phyloP scores from a whole-genome alignment of 2,329 filamentous ascomycete species.

The Phaeomoniella chlamydospora region DNA sequence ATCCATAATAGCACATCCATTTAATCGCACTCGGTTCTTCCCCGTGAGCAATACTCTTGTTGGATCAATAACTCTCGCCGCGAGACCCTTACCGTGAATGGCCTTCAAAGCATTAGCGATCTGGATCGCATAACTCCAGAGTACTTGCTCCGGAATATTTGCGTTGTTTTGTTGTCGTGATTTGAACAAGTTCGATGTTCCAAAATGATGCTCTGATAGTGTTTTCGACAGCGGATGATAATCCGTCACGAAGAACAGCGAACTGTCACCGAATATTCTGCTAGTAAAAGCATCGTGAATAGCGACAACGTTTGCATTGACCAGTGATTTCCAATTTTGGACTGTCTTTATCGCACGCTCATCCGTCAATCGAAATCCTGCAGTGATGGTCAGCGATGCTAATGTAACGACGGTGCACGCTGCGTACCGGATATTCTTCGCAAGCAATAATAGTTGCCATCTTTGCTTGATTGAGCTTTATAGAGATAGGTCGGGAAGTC shows the following conservation, averaged over 20 bases:
- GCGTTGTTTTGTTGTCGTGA: conserved; percentile 30
- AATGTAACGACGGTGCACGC: neutral
- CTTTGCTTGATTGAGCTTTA: conserved; percentile 80
- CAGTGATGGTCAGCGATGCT: conserved; percentile 2
- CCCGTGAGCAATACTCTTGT: conserved; percentile 84
- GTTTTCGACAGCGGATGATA: conserved; percentile 89
- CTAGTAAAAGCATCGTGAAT: conserved; percentile 90
- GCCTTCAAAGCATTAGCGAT: conserved; percentile 76
- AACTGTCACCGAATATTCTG: conserved; percentile 83
- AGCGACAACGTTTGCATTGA: conserved; percentile 68
- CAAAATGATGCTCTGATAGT: conserved; percentile 53
- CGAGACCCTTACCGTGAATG: conserved; percentile 68
- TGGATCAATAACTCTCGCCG: conserved; percentile 71
- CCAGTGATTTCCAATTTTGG: conserved; percentile 77
- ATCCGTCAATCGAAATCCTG: conserved; percentile 73
- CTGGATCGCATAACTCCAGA: conserved; percentile 90
- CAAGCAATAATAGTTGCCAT: conserved; percentile 76
- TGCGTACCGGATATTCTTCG: conserved; percentile 62
- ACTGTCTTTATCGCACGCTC: conserved; percentile 77
- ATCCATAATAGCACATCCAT: conserved; percentile 78
- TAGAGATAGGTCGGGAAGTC: conserved; percentile 85
- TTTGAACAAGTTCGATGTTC: conserved; percentile 23
- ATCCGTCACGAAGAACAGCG: conserved; percentile 83
- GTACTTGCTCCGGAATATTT: conserved; percentile 53
- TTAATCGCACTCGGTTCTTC: conserved; percentile 78